These are phyloP conservation scores for Salix exigua DNA, from an alignment of 345 rosid genomes.

Conservation along the genomic window DNA sequence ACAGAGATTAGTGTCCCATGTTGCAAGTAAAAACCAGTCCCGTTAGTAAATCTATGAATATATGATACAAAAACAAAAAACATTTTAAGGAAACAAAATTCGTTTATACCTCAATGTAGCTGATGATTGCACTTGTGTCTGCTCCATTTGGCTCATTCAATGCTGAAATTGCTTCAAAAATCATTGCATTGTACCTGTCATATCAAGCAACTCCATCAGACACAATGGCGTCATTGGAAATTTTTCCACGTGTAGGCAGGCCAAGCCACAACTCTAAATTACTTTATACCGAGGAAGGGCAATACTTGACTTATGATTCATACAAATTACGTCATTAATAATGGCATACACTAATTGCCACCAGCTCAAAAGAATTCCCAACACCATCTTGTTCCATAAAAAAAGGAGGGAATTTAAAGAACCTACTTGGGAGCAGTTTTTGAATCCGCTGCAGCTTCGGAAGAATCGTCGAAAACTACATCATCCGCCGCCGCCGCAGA, in stretches of 20 bases:
- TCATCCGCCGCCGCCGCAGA: slow-evolving; percentile 27
- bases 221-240: not conserved
- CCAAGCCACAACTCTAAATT: not conserved
- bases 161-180: slow-evolving; percentile 70
- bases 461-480: slow-evolving; percentile 23
- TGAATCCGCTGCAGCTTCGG: slow-evolving; percentile 14
- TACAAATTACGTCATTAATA: not conserved
- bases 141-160: slow-evolving; percentile 61
- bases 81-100: not conserved
- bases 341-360: not conserved
- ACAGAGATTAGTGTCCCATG: not conserved
- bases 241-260: not conserved
- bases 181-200: slow-evolving; percentile 61
- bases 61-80: not conserved
- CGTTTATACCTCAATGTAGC: slow-evolving; percentile 57
- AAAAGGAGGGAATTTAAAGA: not conserved
- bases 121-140: slow-evolving; percentile 54
- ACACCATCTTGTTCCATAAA: not conserved
- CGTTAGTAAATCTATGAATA: not conserved
- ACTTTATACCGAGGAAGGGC: not conserved
- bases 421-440: slow-evolving; percentile 45
- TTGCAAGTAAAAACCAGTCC: not conserved
- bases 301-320: not conserved
- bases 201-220: slow-evolving; percentile 8
- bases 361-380: not conserved